Evolutionary conservation across 768 basidiomycete genomes (phyloP), one percentile per base, ranked within the genome.

Genomic region (Tricholoma furcatifolium): DNA sequence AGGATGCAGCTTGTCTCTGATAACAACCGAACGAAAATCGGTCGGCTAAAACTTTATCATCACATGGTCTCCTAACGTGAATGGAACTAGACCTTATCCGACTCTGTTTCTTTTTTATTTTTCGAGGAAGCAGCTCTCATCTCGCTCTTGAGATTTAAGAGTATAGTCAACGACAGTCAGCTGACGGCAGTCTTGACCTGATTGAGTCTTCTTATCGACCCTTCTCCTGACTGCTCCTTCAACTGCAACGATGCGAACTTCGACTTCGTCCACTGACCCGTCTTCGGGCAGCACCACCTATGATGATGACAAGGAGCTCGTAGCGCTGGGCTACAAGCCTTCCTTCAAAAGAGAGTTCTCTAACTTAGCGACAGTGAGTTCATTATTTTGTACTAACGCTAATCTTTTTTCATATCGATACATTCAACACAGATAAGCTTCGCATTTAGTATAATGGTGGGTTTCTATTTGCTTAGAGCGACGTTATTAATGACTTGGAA

Each of bases 331-430:
- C 17, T 88, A 88, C 62, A 81, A 84, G 62, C 87, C 87, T 38
- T 88, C 87, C 14, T 93, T 93, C 75, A 84, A 83, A 67, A 78
- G 91, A 53, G 91, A 93, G 74, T 93, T 93, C 61, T 83, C 87
- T 6, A 90, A 89, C 62, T 67, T 91, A 30, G 86, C 87, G n/a
- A 89, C 87, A 55, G 86, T 87, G 57, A 54, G 82, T 61, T 11
- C 42, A 18, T 18, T 12, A 20, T 23, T 38, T n/a, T n/a, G n/a
- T n/a, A n/a, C n/a, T 40, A 7, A 12, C 12, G n/a, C n/a, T 6
- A 46, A 6, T n/a, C 17, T 34, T 47, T 31, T 9, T 42, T 35
- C 15, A 14, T 21, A 35, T 43, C 41, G 15, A 44, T 54, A 21
- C 31, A 34, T 43, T 27, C 5, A n/a, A 15, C 17, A 15, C 54